These are phyloP conservation scores for Rhodotorula toruloides DNA, from an alignment of 768 basidiomycete genomes.

Conservation along the genomic window DNA sequence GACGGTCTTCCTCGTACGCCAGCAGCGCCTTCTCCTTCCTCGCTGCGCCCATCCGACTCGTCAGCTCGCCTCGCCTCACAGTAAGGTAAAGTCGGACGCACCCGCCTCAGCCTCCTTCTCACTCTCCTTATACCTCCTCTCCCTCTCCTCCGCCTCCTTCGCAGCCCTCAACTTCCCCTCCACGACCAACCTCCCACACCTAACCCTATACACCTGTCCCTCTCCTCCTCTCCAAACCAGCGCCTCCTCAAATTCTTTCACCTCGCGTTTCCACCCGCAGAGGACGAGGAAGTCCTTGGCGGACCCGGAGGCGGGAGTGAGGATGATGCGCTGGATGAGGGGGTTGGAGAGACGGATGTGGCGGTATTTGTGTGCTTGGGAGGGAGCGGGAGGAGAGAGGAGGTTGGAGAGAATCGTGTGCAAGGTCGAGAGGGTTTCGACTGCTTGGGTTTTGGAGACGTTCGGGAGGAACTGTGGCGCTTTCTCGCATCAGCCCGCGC, in stretches of 20 bases:
- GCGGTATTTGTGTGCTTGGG: slow-evolving; percentile 26
- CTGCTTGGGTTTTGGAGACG: slow-evolving; percentile 24
- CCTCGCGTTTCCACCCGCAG: slow-evolving; percentile 2
- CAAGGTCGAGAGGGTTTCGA: slow-evolving; percentile 30
- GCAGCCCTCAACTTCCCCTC: slow-evolving; percentile 4
- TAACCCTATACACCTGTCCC: slow-evolving; percentile 20
- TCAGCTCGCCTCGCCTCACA: no score
- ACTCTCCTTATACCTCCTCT: slow-evolving; percentile 27
- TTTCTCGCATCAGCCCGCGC: background rate
- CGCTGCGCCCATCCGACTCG: background rate
- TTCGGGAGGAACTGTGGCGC: slow-evolving; percentile 29
- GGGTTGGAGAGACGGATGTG: slow-evolving; percentile 33
- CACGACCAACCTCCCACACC: slow-evolving; percentile 13
- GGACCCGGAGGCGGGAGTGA: slow-evolving; percentile 9
- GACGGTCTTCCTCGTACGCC: slow-evolving; percentile 31
- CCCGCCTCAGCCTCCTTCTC: slow-evolving; percentile 29
- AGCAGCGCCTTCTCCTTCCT: slow-evolving; percentile 25
- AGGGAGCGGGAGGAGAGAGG: slow-evolving; percentile 31
- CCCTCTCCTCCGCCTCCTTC: slow-evolving; percentile 28
- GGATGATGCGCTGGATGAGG: slow-evolving; percentile 12
- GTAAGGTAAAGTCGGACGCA: background rate
- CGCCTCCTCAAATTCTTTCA: slow-evolving; percentile 15
- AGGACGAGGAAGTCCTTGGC: slow-evolving; percentile 22
- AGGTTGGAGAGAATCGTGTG: slow-evolving; percentile 21
- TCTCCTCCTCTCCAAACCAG: slow-evolving; percentile 15